Conservation (phyloP, 1,284 basidiomycete genomes). For the Phlebopus sp. region DNA sequence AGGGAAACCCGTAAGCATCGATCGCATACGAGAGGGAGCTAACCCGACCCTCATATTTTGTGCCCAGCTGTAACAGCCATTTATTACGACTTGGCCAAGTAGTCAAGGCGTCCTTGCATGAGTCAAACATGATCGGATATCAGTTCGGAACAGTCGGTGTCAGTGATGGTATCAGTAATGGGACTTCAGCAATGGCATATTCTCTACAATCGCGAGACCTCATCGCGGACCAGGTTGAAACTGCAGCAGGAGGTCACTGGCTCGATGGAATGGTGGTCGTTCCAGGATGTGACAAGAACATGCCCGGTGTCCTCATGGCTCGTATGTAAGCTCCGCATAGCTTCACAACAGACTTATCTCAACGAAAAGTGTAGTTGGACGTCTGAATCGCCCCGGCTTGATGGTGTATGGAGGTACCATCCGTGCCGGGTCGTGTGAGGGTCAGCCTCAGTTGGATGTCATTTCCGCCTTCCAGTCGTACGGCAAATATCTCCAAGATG, state of each 20-base stretch:
- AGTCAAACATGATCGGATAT: constrained; percentile 84
- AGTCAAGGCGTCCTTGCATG: constrained; percentile 77
- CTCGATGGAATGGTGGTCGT: constrained; percentile 97
- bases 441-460: constrained; percentile 81
- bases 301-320: constrained; percentile 94
- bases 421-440: constrained; percentile 83
- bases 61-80: constrained; percentile 84
- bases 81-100: constrained; percentile 85
- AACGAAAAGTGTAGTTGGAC: constrained; percentile 59
- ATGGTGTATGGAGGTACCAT: constrained; percentile 99
- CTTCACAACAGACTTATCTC: constrained; percentile 15
- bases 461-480: constrained; percentile 96
- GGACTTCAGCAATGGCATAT: constrained; percentile 89
- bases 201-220: constrained; percentile 95
- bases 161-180: constrained; percentile 98
- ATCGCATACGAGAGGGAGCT: neutral
- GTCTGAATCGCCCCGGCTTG: constrained; percentile 90
- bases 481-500: constrained; percentile 88
- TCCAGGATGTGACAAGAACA: constrained; percentile 97
- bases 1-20: constrained; percentile 77
- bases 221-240: constrained; percentile 96
- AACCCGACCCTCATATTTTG: constrained; percentile 6
- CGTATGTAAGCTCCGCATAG: constrained; percentile 51
- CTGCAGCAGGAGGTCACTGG: constrained; percentile 96
- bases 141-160: constrained; percentile 98